Evolutionary conservation across 2,329 filamentous ascomycete species (phyloP), one percentile per base, ranked within the genome.

Genomic region (Zymoseptoria pseudotritici): DNA sequence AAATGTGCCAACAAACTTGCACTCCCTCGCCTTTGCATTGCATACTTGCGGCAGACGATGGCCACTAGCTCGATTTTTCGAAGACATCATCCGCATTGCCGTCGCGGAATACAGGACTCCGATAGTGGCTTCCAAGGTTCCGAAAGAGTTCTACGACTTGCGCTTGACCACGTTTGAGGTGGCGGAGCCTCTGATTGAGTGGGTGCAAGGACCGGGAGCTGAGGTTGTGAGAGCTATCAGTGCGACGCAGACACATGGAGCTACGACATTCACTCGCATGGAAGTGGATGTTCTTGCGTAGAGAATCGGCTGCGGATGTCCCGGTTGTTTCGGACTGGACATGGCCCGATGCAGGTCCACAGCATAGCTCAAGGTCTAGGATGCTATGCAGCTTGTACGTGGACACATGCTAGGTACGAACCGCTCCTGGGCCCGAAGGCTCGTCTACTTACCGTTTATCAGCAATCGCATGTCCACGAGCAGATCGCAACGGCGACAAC

Each of bases 111-210:
- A 69, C 42, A 65, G 63, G 54, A 59, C 65, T 17, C 69, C 66
- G 19, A 59, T 63, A 17, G 58, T 63, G 3, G 61, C 67, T 55
- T 64, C 64, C 11, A 63, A 59, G 1, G 60, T 71, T 3, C 68
- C 69, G 9, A 56, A 61, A 2, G 66, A 70, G 31, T 70, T 70
- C 22, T 70, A 70, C 50, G 68, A 71, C 54, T 52, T 71, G 20
- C 63, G 66, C 20, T 68, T 68, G 56, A 68, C 69, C 1, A 69
- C 65, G 26, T 58, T 70, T 2, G 68, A 70, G 53, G 68, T 70
- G 20, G 67, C 68, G 36, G 68, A 71, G 26, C 58, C 65, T 10
- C 55, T 71, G 49, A 62, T 65, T 5, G 56, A 63, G 5, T 71
- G 68, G 68, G 67, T 67, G 0, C 61, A 66, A 31, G 63, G 61